phyloP scores from a whole-genome alignment of 495 filamentous ascomycete genomes.

The Hypoxylon cercidicola region DNA sequence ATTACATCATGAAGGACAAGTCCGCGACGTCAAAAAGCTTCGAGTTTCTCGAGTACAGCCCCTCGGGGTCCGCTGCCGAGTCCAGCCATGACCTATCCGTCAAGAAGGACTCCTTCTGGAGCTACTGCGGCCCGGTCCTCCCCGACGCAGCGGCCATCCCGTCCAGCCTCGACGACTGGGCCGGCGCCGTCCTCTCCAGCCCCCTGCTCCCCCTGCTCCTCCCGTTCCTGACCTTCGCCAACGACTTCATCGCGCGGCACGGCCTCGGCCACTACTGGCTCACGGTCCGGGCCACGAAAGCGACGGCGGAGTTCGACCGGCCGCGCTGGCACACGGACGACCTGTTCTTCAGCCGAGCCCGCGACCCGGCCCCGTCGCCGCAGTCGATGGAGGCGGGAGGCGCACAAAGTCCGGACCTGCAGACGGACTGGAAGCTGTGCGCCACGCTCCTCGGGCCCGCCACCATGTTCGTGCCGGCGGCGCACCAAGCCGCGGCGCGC shows the following conservation, averaged over 20 bases:
- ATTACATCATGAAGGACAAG: constrained; percentile 26
- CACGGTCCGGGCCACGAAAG: constrained; percentile 47
- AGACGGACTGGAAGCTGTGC: constrained; percentile 51
- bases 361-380: background rate
- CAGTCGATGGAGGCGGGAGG: constrained; percentile 4
- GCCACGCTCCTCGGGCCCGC: constrained; percentile 47
- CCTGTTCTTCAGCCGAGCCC: constrained; percentile 43
- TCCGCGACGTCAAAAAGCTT: constrained; percentile 30
- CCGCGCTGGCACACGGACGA: constrained; percentile 52
- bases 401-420: constrained; percentile 23
- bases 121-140: constrained; percentile 45
- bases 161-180: constrained; percentile 41
- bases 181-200: constrained; percentile 25
- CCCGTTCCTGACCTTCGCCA: constrained; percentile 42
- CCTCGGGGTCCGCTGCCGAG: background rate
- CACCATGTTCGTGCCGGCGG: constrained; percentile 44
- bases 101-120: constrained; percentile 43
- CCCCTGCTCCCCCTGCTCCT: constrained; percentile 37
- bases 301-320: constrained; percentile 45
- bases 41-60: constrained; percentile 35
- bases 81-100: constrained; percentile 27
- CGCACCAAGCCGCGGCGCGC: constrained; percentile 37
- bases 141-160: constrained; percentile 29
- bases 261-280: constrained; percentile 48
- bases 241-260: constrained; percentile 35